Conservation (phyloP, 1,139 yeast species). For the Sugiyamaella pinicola region DNA sequence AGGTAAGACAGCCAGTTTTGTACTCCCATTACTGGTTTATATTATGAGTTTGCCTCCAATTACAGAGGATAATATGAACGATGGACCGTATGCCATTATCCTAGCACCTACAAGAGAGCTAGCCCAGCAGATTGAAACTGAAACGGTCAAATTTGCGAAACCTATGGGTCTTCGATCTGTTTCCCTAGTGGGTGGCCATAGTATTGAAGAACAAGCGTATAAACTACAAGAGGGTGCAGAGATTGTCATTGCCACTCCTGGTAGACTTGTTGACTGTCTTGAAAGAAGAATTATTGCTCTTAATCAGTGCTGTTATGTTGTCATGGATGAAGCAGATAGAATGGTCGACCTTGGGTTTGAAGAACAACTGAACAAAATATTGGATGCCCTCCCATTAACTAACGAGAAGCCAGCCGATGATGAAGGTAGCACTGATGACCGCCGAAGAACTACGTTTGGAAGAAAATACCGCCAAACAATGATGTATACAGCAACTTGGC, state of each 20-base stretch:
- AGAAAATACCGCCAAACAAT: conserved; percentile 55
- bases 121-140: conserved; percentile 79
- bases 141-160: conserved; percentile 56
- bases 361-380: conserved; percentile 65
- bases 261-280: conserved; percentile 78
- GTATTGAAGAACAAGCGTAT: conserved; percentile 70
- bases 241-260: conserved; percentile 91
- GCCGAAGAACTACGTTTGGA: conserved; percentile 27
- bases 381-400: conserved; percentile 50
- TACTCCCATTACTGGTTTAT: conserved; percentile 70
- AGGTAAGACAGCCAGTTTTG: conserved; percentile 86
- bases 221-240: conserved; percentile 70
- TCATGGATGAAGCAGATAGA: conserved; percentile 91
- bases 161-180: conserved; percentile 54
- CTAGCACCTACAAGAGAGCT: conserved; percentile 93
- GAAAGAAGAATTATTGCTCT: conserved; percentile 66
- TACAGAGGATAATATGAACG: conserved; percentile 45
- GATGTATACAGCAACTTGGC: conserved; percentile 96
- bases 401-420: conserved; percentile 40
- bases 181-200: conserved; percentile 88
- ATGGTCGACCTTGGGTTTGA: conserved; percentile 97
- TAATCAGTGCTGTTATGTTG: conserved; percentile 64
- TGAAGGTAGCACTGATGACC: conserved; percentile 25
- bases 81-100: conserved; percentile 69
- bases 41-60: conserved; percentile 52